Evolutionary conservation across 106 monocot species (phyloP), one percentile per base, ranked within the genome.

Genomic region (Platanthera guangdongensis): DNA sequence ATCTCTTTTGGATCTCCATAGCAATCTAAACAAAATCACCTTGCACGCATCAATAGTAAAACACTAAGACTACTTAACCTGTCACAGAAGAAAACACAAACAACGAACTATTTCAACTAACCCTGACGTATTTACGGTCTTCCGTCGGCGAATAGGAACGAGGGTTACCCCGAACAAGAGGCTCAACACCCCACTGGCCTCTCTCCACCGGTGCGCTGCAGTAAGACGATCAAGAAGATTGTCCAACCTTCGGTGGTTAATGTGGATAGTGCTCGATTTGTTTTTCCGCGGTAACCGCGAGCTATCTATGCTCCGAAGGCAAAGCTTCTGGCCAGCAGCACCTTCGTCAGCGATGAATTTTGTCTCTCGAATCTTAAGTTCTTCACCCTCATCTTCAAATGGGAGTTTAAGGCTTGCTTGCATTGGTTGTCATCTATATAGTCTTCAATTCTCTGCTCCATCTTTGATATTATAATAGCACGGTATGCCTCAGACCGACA

Each of bases 1-100:
- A 81, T 39, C 87, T 82, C 21, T 67, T 85, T 7, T 82, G 69
- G 19, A 90, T 64, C 63, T 90, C 90, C 87, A 90, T 87, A 54
- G 87, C 87, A 0, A 79, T 74, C 90, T 90, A 72, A 28, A 39
- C 39, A 54, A 16, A 82, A 79, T 68, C 67, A 72, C 59, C 48
- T 57, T 48, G 30, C 4, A 11, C 30, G 22, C 71, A 77, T 84
- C 10, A 77, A 7, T 48, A n/a, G 57, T 25, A 77, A 9, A 70
- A 50, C 15, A 32, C n/a, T 68, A 68, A 1, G 15, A 54, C 4
- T 7, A 1, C 22, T 14, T 0, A 57, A 77, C 60, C 16, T 39
- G 47, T 39, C 45, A 52, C 11, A 45, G 50, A 9, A 68, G 52
- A 1, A 6, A 72, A 47, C 8, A 54, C 10, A 72, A 18, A 47